Evolutionary conservation across 2,329 filamentous ascomycete genomes (phyloP).

Genomic region (Hyphodiscus sp.): DNA sequence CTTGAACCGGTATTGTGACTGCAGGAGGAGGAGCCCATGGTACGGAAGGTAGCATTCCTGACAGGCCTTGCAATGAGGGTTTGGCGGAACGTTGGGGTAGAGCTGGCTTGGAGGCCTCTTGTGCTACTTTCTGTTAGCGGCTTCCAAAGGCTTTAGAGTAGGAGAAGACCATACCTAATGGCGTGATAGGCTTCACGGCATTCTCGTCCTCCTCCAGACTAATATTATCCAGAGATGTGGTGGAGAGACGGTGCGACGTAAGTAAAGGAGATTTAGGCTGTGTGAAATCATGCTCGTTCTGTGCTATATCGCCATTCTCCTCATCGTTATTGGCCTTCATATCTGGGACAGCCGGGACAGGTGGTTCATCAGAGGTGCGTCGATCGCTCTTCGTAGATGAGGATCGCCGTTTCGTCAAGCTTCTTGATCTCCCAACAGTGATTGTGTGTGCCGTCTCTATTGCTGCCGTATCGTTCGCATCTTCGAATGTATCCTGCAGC

Average conservation of each 20-base stretch:
- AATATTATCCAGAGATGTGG: slow-evolving; percentile 54
- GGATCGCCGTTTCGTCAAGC: slow-evolving; percentile 36
- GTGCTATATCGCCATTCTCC: slow-evolving; percentile 23
- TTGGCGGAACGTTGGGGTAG: slow-evolving; percentile 26
- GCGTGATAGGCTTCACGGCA: slow-evolving; percentile 4
- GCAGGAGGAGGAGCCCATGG: slow-evolving; percentile 57
- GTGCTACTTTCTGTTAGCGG: slow-evolving; percentile 17
- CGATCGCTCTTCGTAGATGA: slow-evolving; percentile 24
- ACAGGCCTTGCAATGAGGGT: slow-evolving; percentile 59
- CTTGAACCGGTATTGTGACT: slow-evolving; percentile 21
- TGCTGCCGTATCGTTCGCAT: slow-evolving; percentile 56
- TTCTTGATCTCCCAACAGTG: slow-evolving; percentile 23
- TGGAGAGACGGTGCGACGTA: slow-evolving; percentile 45
- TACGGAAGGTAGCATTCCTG: slow-evolving; percentile 64
- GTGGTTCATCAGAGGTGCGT: slow-evolving; percentile 16
- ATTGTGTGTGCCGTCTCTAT: slow-evolving; percentile 14
- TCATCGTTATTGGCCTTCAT: slow-evolving; percentile 25
- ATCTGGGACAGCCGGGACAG: slow-evolving; percentile 16
- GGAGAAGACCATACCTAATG: slow-evolving; percentile 9
- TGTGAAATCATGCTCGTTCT: slow-evolving; percentile 20
- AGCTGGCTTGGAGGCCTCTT: slow-evolving; percentile 26
- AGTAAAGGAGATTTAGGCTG: slow-evolving; percentile 42
- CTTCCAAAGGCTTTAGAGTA: neutral
- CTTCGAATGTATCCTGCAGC: slow-evolving; percentile 70
- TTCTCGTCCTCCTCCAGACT: slow-evolving; percentile 52